Evolutionary conservation across 768 basidiomycete species (phyloP), one percentile per base, ranked within the genome.

Genomic region (Trametopsis cervina): DNA sequence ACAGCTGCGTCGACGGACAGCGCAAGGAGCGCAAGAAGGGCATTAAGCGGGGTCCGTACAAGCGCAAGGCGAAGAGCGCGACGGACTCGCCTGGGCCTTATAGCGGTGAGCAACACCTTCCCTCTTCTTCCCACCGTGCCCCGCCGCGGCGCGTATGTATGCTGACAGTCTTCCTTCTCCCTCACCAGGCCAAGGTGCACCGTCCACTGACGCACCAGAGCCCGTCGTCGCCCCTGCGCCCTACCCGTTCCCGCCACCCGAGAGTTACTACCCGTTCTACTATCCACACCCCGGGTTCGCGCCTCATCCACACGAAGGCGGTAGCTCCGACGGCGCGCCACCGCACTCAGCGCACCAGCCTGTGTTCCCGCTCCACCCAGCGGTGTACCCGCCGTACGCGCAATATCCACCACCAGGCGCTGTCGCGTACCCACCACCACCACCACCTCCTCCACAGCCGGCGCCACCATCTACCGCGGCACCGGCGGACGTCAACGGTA

Each of bases 21-120:
- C 67, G 82, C 52, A 84, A 84, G 59, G 81, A 83, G 60, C 71
- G 82, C 48, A 80, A 81, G 57, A 77, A 76, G 42, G 76, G 76
- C 22, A 68, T 78, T 51, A 78, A 78, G 57, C 73, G 76, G 17
- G 76, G 76, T 2, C 78, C 76, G 1, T 78, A 78, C 60, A 79
- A 78, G 53, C 73, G 76, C 50, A 77, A 77, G 65, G 65, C 58
- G 49, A 72, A 73, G 56, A 37, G 48, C 11, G 6, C 49, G 17
- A 48, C 46, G 39, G 27, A 47, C n/a, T 64, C 60, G 25, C n/a
- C n/a, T n/a, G 41, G 50, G 11, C 7, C 55, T 54, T 59, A 56
- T 33, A 44, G 41, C 49, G 15, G 50, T 51, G n/a, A 18, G 45
- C n/a, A n/a, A n/a, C n/a, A n/a, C n/a, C n/a, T n/a, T n/a, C n/a